Percentiles rank a stretch among this genome's conserved stretches.
Evolutionary conservation across 2,329 filamentous ascomycete genomes (phyloP).

Genomic region (Sphaerulina musiva): DNA sequence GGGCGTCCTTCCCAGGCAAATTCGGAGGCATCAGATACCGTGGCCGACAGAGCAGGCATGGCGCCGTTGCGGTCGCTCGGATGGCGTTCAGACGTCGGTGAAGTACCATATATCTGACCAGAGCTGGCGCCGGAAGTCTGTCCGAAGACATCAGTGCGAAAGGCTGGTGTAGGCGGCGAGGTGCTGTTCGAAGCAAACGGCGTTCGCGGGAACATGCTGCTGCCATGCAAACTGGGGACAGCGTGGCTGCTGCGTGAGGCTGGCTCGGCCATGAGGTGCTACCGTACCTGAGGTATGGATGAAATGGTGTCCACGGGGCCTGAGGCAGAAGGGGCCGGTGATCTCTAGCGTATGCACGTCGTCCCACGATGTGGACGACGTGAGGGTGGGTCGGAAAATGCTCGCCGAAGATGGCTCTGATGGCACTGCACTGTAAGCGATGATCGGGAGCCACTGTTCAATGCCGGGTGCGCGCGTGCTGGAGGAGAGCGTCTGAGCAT

Average conservation of each 20-base stretch:
- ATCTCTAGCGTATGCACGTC: slow-evolving; percentile 8
- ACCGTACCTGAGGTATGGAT: neutral
- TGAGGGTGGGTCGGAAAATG: slow-evolving; percentile 2
- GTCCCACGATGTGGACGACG: slow-evolving; percentile 14
- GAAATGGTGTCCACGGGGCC: neutral
- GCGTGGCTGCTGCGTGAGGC: slow-evolving; percentile 10
- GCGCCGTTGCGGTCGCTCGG: slow-evolving; percentile 33
- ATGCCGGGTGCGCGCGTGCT: neutral
- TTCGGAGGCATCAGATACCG: slow-evolving; percentile 22
- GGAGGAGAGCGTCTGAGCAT: slow-evolving; percentile 2
- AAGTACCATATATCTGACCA: slow-evolving; percentile 37
- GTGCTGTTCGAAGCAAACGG: slow-evolving; percentile 15
- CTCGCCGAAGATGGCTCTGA: neutral
- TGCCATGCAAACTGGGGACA: slow-evolving; percentile 7
- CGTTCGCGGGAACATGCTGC: slow-evolving; percentile 20
- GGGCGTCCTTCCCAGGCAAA: slow-evolving; percentile 19
- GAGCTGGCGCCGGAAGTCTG: slow-evolving; percentile 17
- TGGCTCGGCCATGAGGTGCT: slow-evolving; percentile 19
- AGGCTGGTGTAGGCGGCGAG: slow-evolving; percentile 21
- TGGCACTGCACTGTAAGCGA: neutral
- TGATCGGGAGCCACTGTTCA: neutral
- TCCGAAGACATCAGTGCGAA: slow-evolving; percentile 36
- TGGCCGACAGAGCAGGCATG: slow-evolving; percentile 25
- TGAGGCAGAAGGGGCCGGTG: neutral
- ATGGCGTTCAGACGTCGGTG: slow-evolving; percentile 39